Base-by-base conservation (phyloP, 2,329 filamentous ascomycete genomes). In the Neoscytalidium dimidiatum region DNA sequence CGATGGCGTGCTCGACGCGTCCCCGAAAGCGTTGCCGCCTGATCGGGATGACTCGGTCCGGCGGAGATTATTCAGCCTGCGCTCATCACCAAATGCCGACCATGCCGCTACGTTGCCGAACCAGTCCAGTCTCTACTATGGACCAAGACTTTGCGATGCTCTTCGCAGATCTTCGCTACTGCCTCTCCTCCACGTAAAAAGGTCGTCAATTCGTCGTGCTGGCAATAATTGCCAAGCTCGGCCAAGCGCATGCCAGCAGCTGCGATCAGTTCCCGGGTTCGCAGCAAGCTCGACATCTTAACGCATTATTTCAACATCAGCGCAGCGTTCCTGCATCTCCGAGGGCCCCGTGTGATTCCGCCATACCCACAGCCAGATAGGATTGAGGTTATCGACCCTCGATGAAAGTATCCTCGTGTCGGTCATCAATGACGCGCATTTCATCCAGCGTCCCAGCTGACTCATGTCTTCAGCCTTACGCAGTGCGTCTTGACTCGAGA, bases 1-100 rank as follows among this genome's bases (percentile, higher is more conserved):
- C 26, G 62, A 64, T 64, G 49, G 62, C 62, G 62, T 64, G 62
- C 62, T 64, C 49, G 38, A 44, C 49, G 14, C 33, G 26, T 11
- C 28, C 33, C 51, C 57, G 57, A 41, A 57, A 56, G 13, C 38
- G 48, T 43, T 33, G 41, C 38, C 48, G 48, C 49, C 28, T 11
- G 5, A 23, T 43, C 62, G 51, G 38, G 14, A n/a, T 3, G 41
- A 11, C 51, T 64, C 62, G 62, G 62, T 35, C 62, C 51, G 43
- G 8, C 49, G 26, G 17, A 2, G 48, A 31, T 64, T 57, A 64
- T 17, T 64, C 62, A 64, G 43, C 51, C 29, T 7, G 6, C 28
- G 14, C 26, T 5, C 21, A 21, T 6, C 11, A 9, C 1, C 35
- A 58, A 17, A 33, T 60, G 56, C 56, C 56, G 56, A 60, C 26